Percentiles rank a stretch among this genome's conserved stretches.
Evolutionary conservation across 192 early-diverging fungal species (phyloP).

Genomic region (Coemansia sp.): DNA sequence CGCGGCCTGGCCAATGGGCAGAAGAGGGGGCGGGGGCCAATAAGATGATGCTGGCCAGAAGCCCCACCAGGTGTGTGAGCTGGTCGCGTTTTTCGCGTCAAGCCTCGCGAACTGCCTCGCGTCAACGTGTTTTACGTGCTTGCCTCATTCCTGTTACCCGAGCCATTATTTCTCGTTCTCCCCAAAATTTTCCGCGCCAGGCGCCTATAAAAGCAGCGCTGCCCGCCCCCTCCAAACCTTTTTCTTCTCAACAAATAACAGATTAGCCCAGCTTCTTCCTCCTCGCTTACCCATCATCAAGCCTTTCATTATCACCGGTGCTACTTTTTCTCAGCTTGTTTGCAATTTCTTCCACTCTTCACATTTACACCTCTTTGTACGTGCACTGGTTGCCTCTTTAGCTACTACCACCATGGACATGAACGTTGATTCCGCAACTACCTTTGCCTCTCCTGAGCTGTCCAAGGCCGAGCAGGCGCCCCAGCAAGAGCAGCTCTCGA

Average conservation of each 20-base stretch:
- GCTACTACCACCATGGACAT: conserved; percentile 14
- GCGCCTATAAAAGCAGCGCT: conserved; percentile 5
- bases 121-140: conserved; percentile 8
- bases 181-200: conserved; percentile 1
- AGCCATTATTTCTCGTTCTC: background rate
- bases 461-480: conserved; percentile 39
- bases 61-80: background rate
- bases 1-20: background rate
- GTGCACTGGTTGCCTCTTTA: background rate
- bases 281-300: conserved; percentile 10
- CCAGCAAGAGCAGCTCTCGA: conserved; percentile 26
- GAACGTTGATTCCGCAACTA: conserved; percentile 28
- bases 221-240: background rate
- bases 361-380: background rate
- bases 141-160: background rate
- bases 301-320: background rate
- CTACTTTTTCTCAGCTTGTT: background rate
- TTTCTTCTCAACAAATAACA: background rate
- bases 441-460: conserved; percentile 4
- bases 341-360: background rate
- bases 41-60: background rate
- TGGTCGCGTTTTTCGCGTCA: background rate
- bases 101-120: background rate
- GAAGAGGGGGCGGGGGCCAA: background rate
- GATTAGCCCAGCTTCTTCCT: background rate